Evolutionary conservation across 257 asterid species (phyloP), one percentile per base, ranked within the genome.

Genomic region (Solanum lycopersicoides): DNA sequence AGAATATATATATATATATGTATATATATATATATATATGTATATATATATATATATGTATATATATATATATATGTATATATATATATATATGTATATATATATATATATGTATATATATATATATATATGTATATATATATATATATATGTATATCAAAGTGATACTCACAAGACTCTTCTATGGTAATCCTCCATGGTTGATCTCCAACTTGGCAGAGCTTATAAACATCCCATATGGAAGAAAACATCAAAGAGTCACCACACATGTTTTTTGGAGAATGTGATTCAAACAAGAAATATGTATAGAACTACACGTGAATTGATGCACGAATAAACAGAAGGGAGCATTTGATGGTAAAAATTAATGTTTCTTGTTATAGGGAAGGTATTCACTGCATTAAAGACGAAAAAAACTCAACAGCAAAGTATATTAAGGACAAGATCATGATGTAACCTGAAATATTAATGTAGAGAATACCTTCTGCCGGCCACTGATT

Each of bases 401-500:
- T 47, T 25, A 30, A 28, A 4, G 28, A 18, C 11, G 12, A 45
- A 47, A 6, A 44, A 65, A 79, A 20, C 20, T 47, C 20, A 87
- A 59, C 68, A 47, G 16, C 32, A 12, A 42, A 53, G 18, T 66
- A 41, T 44, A 83, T 21, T 34, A 74, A 14, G 34, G 23, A 68
- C 66, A 68, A 39, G 18, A 47, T 18, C 3, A 47, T 34, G 5
- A 21, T 25, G 59, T 11, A 65, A 85, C 13, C 35, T 14, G 45
- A 60, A 77, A 75, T 50, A 6, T 68, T 21, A 3, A 9, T 42
- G 45, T 28, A 37, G 60, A 41, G 35, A 83, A 69, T 90, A 92
- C 95, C 96, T 83, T 92, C 90, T 84, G 91, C 65, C 60, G 96
- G 94, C 95, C 96, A 93, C 88, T 93, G 96, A 89, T 93, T 93